phyloP scores from a whole-genome alignment of 495 filamentous ascomycete species.

The Ramalina peruviana region DNA sequence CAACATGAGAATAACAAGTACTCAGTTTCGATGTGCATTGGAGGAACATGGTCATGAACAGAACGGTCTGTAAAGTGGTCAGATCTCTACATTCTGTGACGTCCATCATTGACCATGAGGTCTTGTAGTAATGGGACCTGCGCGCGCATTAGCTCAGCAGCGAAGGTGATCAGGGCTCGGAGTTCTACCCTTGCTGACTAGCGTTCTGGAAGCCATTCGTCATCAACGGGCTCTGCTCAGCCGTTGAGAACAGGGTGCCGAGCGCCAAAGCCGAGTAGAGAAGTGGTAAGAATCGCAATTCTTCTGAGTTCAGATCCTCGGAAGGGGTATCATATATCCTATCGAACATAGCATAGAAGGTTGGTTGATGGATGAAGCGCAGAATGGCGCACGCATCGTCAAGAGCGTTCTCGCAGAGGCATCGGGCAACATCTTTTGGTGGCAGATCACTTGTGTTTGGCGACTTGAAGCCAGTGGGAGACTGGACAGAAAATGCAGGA shows the following conservation, averaged over 20 bases:
- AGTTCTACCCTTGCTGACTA: constrained; percentile 64
- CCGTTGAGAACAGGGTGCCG: constrained; percentile 64
- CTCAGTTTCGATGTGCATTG: constrained; percentile 84
- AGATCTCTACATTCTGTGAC: constrained; percentile 87
- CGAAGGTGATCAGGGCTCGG: background rate
- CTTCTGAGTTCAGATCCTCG: constrained; percentile 56
- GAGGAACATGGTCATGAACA: constrained; percentile 88
- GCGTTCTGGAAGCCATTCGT: constrained; percentile 51
- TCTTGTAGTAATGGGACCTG: constrained; percentile 76
- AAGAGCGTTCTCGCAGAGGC: constrained; percentile 62
- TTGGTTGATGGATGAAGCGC: constrained; percentile 76
- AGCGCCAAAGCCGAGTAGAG: constrained; percentile 74
- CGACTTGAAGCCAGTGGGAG: constrained; percentile 36
- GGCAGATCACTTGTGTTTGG: constrained; percentile 58
- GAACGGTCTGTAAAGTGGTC: constrained; percentile 65
- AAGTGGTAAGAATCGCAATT: constrained; percentile 70
- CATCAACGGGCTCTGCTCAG: constrained; percentile 31
- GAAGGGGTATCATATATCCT: constrained; percentile 60
- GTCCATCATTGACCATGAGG: constrained; percentile 68
- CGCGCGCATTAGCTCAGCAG: background rate
- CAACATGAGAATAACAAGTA: constrained; percentile 87
- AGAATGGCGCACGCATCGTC: constrained; percentile 74
- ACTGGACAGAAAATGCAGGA: constrained; percentile 51
- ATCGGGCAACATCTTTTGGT: constrained; percentile 45
- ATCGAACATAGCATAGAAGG: constrained; percentile 66